These are phyloP conservation scores for Apophysomyces sp. DNA, from an alignment of 371 early-diverging fungal genomes.

Conservation along the genomic window DNA sequence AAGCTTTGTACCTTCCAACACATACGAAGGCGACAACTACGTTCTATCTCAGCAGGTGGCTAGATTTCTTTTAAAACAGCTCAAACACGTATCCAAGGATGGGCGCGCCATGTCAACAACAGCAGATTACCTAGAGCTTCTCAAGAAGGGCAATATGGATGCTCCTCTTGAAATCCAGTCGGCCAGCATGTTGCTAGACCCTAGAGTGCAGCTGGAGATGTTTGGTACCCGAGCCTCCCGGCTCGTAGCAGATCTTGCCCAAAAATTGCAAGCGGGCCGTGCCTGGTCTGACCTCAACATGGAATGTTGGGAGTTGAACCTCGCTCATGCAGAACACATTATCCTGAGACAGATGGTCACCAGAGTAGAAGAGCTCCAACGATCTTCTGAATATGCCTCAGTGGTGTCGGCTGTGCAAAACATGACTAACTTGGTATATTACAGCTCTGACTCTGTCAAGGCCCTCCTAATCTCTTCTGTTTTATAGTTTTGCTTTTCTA, in stretches of 20 bases:
- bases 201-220: constrained; percentile 52
- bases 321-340: constrained; percentile 47
- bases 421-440: constrained; percentile 38
- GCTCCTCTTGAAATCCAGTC: constrained; percentile 21
- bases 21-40: constrained; percentile 70
- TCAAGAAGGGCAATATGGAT: constrained; percentile 23
- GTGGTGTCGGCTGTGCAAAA: constrained; percentile 20
- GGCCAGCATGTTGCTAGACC: constrained; percentile 28
- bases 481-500: constrained; percentile 35
- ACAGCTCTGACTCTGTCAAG: background rate
- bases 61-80: constrained; percentile 64
- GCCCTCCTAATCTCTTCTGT: background rate
- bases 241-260: constrained; percentile 49
- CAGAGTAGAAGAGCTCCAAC: constrained; percentile 5
- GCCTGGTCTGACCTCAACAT: constrained; percentile 56
- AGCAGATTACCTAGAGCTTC: constrained; percentile 37
- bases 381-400: constrained; percentile 11
- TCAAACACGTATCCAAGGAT: constrained; percentile 27
- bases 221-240: constrained; percentile 62
- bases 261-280: constrained; percentile 28
- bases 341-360: constrained; percentile 19
- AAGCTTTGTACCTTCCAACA: constrained; percentile 62
- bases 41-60: constrained; percentile 69
- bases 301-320: constrained; percentile 53
- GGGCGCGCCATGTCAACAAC: constrained; percentile 18